Evolutionary conservation across 2,329 filamentous ascomycete species (phyloP).

Genomic region (Penicillium sp.): DNA sequence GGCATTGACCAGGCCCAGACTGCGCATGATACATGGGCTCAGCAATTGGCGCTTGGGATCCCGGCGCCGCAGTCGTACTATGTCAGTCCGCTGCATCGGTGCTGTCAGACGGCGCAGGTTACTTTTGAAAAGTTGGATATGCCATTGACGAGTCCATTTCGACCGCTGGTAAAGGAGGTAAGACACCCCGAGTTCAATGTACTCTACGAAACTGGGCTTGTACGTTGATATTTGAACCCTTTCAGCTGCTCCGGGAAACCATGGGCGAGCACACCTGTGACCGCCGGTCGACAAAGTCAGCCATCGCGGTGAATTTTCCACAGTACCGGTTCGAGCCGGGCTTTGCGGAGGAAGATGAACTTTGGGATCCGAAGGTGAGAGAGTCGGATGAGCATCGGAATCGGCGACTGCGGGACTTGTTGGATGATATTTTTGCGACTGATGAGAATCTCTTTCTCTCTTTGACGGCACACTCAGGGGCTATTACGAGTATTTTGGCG

Average conservation of each 20-base stretch:
- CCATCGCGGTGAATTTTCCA: slow-evolving; percentile 54
- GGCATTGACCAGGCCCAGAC: slow-evolving; percentile 55
- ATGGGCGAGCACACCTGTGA: slow-evolving; percentile 65
- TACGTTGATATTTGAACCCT: too few species aligned
- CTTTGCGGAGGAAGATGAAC: slow-evolving; percentile 57
- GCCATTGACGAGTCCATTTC: slow-evolving; percentile 50
- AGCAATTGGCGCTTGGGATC: slow-evolving; percentile 51
- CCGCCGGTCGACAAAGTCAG: slow-evolving; percentile 52
- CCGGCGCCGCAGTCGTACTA: slow-evolving; percentile 59
- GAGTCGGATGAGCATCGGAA: slow-evolving; percentile 54
- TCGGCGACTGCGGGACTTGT: slow-evolving; percentile 45
- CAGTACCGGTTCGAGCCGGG: slow-evolving; percentile 53
- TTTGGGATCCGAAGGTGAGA: slow-evolving; percentile 52
- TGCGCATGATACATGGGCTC: slow-evolving; percentile 51
- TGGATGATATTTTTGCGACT: slow-evolving; percentile 56
- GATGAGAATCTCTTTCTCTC: slow-evolving; percentile 54
- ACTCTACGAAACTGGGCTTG: not conserved
- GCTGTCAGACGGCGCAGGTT: slow-evolving; percentile 57
- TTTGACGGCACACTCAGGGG: slow-evolving; percentile 61
- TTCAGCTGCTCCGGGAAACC: slow-evolving; percentile 56
- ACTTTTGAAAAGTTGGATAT: slow-evolving; percentile 54
- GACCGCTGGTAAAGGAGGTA: slow-evolving; percentile 60
- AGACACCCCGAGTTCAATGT: not conserved
- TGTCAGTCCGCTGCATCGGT: slow-evolving; percentile 60
- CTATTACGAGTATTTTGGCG: slow-evolving; percentile 56